These are phyloP conservation scores for Mycosphaerella arachidis DNA, from an alignment of 2,329 filamentous ascomycete species.

Conservation along the genomic window DNA sequence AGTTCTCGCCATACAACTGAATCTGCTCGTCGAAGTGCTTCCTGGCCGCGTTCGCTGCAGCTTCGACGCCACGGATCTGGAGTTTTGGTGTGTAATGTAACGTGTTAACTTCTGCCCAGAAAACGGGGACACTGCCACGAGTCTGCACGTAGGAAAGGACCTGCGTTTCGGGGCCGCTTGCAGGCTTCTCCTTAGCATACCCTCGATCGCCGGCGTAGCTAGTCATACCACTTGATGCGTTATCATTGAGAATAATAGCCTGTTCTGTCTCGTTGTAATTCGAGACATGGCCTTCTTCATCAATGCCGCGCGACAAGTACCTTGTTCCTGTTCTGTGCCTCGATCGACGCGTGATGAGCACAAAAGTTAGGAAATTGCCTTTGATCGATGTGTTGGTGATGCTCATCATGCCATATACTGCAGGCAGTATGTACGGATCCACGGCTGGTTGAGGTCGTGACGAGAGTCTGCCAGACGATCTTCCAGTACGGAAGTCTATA, in stretches of 20 bases:
- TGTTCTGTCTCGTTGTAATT: constrained; percentile 99
- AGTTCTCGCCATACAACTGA: constrained; percentile 88
- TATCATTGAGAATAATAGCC: constrained; percentile 82
- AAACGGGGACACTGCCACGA: constrained; percentile 89
- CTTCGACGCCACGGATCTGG: constrained; percentile 79
- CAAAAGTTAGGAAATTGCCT: constrained; percentile 74
- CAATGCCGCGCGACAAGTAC: constrained; percentile 91
- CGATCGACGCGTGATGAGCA: constrained; percentile 83
- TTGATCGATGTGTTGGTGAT: constrained; percentile 85
- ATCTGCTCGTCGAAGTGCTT: constrained; percentile 95
- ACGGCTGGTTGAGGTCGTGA: constrained; percentile 67
- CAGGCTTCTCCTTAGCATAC: constrained; percentile 68
- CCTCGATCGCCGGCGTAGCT: constrained; percentile 75
- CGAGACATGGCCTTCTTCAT: constrained; percentile 90
- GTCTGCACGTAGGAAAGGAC: constrained; percentile 95
- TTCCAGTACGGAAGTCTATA: constrained; percentile 75
- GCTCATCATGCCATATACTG: constrained; percentile 94
- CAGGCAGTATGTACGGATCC: constrained; percentile 89
- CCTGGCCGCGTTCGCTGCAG: constrained; percentile 70
- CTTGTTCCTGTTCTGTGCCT: constrained; percentile 84
- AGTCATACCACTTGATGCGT: constrained; percentile 62
- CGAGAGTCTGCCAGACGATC: constrained; percentile 55
- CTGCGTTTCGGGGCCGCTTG: constrained; percentile 70
- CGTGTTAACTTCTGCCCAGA: constrained; percentile 94
- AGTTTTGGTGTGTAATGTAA: constrained; percentile 87